phyloP scores from a whole-genome alignment of 495 filamentous ascomycete species.

The Aspergillus olivimuriae region DNA sequence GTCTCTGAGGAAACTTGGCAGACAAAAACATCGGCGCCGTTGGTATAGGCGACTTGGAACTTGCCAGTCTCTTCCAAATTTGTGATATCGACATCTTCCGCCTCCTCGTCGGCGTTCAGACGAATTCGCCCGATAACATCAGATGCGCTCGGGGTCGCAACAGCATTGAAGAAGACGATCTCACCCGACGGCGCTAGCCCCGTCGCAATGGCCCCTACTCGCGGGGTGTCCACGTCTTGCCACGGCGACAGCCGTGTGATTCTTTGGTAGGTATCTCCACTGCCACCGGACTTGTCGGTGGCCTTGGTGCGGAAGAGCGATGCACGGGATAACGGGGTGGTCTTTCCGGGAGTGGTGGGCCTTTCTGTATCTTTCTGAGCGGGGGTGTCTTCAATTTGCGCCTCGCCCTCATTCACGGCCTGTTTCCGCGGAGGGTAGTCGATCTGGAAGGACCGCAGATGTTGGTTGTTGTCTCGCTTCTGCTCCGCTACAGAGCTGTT shows the following conservation, averaged over 20 bases:
- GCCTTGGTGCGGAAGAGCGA: constrained; percentile 56
- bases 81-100: constrained; percentile 73
- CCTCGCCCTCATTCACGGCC: constrained; percentile 14
- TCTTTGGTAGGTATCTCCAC: constrained; percentile 70
- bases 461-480: constrained; percentile 73
- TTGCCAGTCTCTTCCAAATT: constrained; percentile 45
- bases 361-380: constrained; percentile 15
- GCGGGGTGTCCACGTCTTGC: constrained; percentile 37
- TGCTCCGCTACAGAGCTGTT: constrained; percentile 72
- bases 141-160: constrained; percentile 44
- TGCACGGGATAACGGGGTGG: constrained; percentile 49
- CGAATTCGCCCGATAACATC: constrained; percentile 62
- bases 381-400: constrained; percentile 20
- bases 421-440: constrained; percentile 32
- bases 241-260: constrained; percentile 65
- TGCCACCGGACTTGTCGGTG: constrained; percentile 25
- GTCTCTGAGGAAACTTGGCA: constrained; percentile 30
- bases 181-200: constrained; percentile 66
- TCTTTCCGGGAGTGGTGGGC: constrained; percentile 29
- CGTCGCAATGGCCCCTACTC: constrained; percentile 69
- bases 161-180: constrained; percentile 73
- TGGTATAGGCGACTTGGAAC: constrained; percentile 74
- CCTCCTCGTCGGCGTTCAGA: constrained; percentile 58
- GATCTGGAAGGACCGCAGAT: constrained; percentile 75
- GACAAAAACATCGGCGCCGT: constrained; percentile 63